Conservation (phyloP, 768 basidiomycete species). For the Lanmaoa rubissima region DNA sequence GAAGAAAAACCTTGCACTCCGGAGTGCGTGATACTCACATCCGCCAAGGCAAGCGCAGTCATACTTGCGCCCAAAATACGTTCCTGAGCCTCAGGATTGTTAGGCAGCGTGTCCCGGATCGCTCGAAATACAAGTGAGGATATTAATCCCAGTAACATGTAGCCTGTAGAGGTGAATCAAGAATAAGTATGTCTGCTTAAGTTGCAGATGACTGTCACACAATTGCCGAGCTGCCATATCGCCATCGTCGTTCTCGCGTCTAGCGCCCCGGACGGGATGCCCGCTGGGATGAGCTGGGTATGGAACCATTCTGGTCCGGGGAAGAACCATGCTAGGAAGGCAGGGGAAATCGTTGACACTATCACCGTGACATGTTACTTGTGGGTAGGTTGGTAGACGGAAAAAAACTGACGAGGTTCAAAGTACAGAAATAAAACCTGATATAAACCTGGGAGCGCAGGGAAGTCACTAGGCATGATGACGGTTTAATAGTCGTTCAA, state of each 20-base stretch:
- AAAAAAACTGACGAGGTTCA: conserved; percentile 50
- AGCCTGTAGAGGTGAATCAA: conserved; percentile 41
- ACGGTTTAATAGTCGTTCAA: background rate
- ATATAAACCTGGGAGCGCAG: conserved; percentile 63
- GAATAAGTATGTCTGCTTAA: background rate
- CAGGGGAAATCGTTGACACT: conserved; percentile 54
- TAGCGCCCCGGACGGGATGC: conserved; percentile 26
- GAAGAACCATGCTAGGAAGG: conserved; percentile 50
- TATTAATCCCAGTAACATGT: conserved; percentile 60
- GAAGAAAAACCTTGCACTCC: background rate
- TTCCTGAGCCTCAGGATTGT: conserved; percentile 62
- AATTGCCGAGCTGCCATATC: conserved; percentile 67
- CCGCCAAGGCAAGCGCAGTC: conserved; percentile 62
- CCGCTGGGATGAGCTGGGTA: conserved; percentile 57
- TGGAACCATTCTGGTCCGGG: conserved; percentile 70
- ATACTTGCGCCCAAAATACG: conserved; percentile 63
- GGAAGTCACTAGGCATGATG: conserved; percentile 37
- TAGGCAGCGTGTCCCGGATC: conserved; percentile 54
- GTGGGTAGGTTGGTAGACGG: conserved; percentile 5
- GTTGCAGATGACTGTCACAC: conserved; percentile 35
- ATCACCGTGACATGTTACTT: conserved; percentile 3
- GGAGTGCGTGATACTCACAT: conserved; percentile 45
- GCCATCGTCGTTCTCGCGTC: conserved; percentile 58
- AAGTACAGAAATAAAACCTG: conserved; percentile 60
- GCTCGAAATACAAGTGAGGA: conserved; percentile 68